Conservation (phyloP, 768 basidiomycete genomes). For the Leucogyrophana mollusca region DNA sequence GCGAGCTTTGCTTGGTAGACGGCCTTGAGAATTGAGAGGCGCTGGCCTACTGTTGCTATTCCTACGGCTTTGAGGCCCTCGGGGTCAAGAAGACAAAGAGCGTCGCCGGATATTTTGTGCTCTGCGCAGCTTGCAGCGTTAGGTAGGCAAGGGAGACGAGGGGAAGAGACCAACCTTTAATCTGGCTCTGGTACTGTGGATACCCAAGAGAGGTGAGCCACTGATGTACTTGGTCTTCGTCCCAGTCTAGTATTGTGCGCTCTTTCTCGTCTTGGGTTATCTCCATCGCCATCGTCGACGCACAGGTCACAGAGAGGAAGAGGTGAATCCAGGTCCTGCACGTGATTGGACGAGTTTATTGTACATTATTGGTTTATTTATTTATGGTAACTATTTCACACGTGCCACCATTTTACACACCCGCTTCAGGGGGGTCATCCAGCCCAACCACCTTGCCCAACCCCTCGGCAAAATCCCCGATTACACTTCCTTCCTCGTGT, state of each 20-base stretch:
- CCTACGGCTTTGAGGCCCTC: constrained; percentile 86
- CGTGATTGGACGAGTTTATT: no score
- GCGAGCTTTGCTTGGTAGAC: constrained; percentile 88
- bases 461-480: constrained; percentile 30
- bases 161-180: constrained; percentile 57
- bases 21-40: constrained; percentile 87
- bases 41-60: constrained; percentile 86
- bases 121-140: constrained; percentile 44
- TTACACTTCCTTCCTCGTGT: constrained; percentile 17
- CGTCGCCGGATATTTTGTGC: constrained; percentile 90
- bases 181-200: constrained; percentile 80
- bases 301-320: neutral
- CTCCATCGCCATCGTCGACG: constrained; percentile 24
- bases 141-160: constrained; percentile 4
- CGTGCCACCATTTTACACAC: no score
- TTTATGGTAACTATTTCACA: no score
- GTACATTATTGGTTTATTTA: no score
- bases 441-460: constrained; percentile 45
- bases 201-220: constrained; percentile 79
- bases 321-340: no score
- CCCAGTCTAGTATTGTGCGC: constrained; percentile 59
- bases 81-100: constrained; percentile 80
- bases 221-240: constrained; percentile 73
- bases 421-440: constrained; percentile 35
- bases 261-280: constrained; percentile 25